phyloP scores from a whole-genome alignment of 176 grass and related monocot species.

The Alopecurus myosuroides region DNA sequence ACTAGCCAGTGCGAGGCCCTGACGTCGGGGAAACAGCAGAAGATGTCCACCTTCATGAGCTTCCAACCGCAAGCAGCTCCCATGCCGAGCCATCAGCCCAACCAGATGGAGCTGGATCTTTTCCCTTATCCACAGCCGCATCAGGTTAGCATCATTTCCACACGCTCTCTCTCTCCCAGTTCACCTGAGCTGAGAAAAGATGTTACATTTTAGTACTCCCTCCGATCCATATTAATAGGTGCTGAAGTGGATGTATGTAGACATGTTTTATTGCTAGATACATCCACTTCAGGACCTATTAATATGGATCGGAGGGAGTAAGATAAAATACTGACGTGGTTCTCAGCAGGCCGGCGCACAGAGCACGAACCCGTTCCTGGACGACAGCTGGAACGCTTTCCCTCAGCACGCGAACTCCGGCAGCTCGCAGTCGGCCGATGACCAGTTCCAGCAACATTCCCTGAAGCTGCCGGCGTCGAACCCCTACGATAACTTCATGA shows the following conservation, averaged over 20 bases:
- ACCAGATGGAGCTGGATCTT: slow-evolving; percentile 28
- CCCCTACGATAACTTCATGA: slow-evolving; percentile 85
- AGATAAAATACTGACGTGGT: not conserved
- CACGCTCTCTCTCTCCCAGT: not conserved
- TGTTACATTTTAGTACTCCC: not conserved
- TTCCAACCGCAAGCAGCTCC: slow-evolving; percentile 32
- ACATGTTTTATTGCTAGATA: no score
- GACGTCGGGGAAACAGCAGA: slow-evolving; percentile 77
- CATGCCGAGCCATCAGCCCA: slow-evolving; percentile 13
- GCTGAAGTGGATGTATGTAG: no score
- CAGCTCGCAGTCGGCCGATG: slow-evolving; percentile 5
- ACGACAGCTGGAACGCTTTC: slow-evolving; percentile 39
- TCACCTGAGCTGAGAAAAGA: not conserved
- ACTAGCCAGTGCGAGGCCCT: slow-evolving; percentile 77
- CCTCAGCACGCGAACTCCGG: slow-evolving; percentile 18
- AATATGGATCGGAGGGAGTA: no score
- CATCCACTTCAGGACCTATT: no score
- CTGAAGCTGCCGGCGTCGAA: slow-evolving; percentile 77
- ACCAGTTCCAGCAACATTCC: slow-evolving; percentile 32
- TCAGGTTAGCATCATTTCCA: slow-evolving; percentile 34
- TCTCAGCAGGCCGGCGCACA: slow-evolving; percentile 27
- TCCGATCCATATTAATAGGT: no score
- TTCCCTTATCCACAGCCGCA: slow-evolving; percentile 20
- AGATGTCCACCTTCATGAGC: slow-evolving; percentile 81
- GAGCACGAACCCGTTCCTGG: slow-evolving; percentile 58